These are phyloP conservation scores for Endoconidiophora laricicola DNA, from an alignment of 2,329 filamentous ascomycete species.

Conservation along the genomic window DNA sequence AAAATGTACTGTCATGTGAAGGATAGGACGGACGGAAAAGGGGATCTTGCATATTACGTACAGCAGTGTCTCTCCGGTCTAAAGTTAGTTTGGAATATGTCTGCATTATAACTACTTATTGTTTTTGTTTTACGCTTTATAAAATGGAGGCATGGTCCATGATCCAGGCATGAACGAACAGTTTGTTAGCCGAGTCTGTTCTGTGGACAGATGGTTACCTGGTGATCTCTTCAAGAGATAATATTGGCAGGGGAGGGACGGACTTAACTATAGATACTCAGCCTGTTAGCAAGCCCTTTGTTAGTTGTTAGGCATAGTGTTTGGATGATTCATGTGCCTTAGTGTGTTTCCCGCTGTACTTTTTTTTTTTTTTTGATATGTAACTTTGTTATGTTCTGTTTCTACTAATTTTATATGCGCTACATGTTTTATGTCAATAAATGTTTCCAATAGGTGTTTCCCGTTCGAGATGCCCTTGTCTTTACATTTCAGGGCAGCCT, in stretches of 20 bases:
- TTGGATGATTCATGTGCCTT: neutral
- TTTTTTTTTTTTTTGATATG: neutral
- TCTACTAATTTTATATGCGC: neutral
- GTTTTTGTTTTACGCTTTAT: no score
- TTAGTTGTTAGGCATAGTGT: neutral
- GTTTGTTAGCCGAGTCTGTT: no score
- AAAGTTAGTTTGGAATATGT: neutral
- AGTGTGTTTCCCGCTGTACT: neutral
- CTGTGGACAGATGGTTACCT: no score
- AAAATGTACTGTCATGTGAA: constrained; percentile 10
- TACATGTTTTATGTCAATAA: neutral
- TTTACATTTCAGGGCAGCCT: neutral
- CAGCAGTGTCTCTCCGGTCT: neutral
- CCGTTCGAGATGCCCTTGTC: neutral
- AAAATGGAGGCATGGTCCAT: no score
- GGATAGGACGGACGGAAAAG: neutral
- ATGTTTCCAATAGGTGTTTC: neutral
- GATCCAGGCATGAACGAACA: no score
- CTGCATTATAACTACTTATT: no score
- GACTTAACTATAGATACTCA: no score
- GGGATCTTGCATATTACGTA: neutral
- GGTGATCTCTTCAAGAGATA: no score
- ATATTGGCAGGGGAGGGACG: no score
- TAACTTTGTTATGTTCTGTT: neutral
- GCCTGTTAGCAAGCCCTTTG: no score